Evolutionary conservation across 2,329 filamentous ascomycete genomes (phyloP), one percentile per base, ranked within the genome.

Genomic region (Neoarthrinium moseri): DNA sequence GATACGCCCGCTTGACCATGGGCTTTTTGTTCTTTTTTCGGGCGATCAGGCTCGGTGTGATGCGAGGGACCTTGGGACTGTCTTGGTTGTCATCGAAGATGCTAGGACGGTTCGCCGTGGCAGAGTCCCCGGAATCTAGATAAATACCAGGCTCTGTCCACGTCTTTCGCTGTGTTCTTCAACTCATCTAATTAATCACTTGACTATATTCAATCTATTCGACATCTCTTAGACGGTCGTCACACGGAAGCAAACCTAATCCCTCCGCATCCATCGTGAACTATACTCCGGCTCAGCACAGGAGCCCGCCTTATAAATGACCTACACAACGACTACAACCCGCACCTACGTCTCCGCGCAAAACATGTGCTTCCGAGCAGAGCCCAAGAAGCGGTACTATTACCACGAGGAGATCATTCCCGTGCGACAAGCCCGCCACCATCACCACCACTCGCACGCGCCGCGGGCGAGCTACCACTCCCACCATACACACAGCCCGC

Each of bases 381-480:
- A 70, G 48, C 69, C 72, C 45, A 62, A 59, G 23, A 71, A 68
- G 32, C 70, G 70, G 37, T 77, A 80, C 66, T 80, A 80, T 67
- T 78, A 80, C 60, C 72, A 72, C 58, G 73, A 80, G 64, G 75
- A 80, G 53, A 68, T 73, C 52, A 68, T 75, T 37, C 76, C 76
- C 34, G 66, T 70, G 47, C 65, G 73, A 32, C 66, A 69, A 39
- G 57, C 58, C 42, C 56, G 62, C 52, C 40, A 44, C 21, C 29
- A 46, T 15, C 40, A 46, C 26, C 47, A 52, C 35, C 46, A 48
- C 45, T 45, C 47, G 27, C 47, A 49, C 37, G 32, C 43, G 6
- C 46, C 47, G 30, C 43, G 33, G 30, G 42, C 43, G 39, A 45
- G 45, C 57, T 53, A 51, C 18, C 46, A 44, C n/a, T 54, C 54